These are phyloP conservation scores for Xylaria sp. DNA, from an alignment of 2,329 filamentous ascomycete species.

Conservation along the genomic window DNA sequence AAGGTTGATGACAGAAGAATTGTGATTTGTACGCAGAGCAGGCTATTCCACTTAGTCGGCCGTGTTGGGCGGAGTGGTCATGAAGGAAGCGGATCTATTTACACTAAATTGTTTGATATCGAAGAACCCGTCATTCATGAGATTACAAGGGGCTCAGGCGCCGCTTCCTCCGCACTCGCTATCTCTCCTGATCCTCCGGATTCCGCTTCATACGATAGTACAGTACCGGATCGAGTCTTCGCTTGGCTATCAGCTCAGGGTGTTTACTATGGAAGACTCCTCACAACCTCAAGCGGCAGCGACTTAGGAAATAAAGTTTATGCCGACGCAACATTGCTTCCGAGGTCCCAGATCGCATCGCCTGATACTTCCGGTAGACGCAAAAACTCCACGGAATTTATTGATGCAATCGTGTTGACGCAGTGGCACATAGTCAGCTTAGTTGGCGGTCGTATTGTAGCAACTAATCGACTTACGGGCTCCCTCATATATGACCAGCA, in stretches of 20 bases:
- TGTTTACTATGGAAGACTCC: slow-evolving; percentile 83
- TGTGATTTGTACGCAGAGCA: slow-evolving; percentile 77
- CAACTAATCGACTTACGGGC: slow-evolving; percentile 85
- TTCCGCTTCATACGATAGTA: slow-evolving; percentile 58
- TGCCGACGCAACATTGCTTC: slow-evolving; percentile 77
- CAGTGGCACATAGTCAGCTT: slow-evolving; percentile 92
- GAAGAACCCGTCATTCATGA: slow-evolving; percentile 83
- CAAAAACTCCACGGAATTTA: slow-evolving; percentile 70
- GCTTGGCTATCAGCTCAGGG: slow-evolving; percentile 91
- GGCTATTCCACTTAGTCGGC: slow-evolving; percentile 81
- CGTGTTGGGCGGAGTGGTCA: slow-evolving; percentile 73
- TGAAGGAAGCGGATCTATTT: slow-evolving; percentile 85
- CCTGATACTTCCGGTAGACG: slow-evolving; percentile 69
- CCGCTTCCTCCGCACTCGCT: slow-evolving; percentile 69
- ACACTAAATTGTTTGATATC: slow-evolving; percentile 83
- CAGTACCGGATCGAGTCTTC: slow-evolving; percentile 72
- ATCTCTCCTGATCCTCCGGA: slow-evolving; percentile 77
- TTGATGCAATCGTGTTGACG: slow-evolving; percentile 82
- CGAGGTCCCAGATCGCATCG: slow-evolving; percentile 73
- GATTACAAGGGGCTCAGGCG: slow-evolving; percentile 62
- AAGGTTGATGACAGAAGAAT: slow-evolving; percentile 76
- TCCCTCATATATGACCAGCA: slow-evolving; percentile 86
- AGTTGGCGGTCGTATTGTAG: slow-evolving; percentile 81
- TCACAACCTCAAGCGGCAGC: slow-evolving; percentile 62
- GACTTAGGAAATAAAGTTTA: slow-evolving; percentile 78